phyloP scores from a whole-genome alignment of 2,329 filamentous ascomycete genomes.

The Xylariomycetidae sp. region DNA sequence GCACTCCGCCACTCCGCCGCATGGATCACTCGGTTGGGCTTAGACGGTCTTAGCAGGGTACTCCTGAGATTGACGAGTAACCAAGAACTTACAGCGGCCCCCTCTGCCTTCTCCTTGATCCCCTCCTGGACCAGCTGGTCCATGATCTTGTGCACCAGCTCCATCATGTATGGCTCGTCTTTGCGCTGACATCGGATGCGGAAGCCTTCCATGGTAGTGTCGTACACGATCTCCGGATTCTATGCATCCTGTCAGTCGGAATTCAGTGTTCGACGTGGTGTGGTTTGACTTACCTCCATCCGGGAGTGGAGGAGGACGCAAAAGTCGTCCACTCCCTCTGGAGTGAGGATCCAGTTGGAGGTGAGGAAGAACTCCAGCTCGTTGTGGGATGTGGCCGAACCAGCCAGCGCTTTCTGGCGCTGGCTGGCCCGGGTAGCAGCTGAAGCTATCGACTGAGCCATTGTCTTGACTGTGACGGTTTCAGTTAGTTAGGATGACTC shows the following conservation, averaged over 20 bases:
- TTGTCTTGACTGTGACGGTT: too few species aligned
- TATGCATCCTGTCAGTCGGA: constrained; percentile 3
- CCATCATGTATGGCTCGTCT: constrained; percentile 5
- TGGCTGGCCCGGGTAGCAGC: not conserved
- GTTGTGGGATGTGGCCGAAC: too few species aligned
- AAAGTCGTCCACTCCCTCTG: constrained; percentile 13
- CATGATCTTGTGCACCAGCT: constrained; percentile 4
- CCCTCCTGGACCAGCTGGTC: constrained; percentile 6
- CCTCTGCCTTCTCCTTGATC: constrained; percentile 4
- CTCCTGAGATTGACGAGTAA: not conserved
- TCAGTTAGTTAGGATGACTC: too few species aligned
- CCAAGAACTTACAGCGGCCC: not conserved
- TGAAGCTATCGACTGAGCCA: too few species aligned
- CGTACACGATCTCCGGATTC: constrained; percentile 11
- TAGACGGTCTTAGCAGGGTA: constrained; percentile 3
- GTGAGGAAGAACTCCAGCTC: constrained; percentile 14
- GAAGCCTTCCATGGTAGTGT: constrained; percentile 5
- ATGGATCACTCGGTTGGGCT: constrained; percentile 2
- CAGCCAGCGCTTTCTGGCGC: constrained; percentile 1
- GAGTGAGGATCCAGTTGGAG: constrained; percentile 16
- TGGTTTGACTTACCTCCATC: constrained; percentile 7
- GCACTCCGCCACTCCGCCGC: constrained; percentile 7
- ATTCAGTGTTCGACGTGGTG: not conserved
- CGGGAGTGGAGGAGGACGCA: constrained; percentile 8
- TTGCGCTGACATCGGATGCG: constrained; percentile 7